Evolutionary conservation across 2,329 filamentous ascomycete species (phyloP), one percentile per base, ranked within the genome.

Genomic region (Cadophora sp.): DNA sequence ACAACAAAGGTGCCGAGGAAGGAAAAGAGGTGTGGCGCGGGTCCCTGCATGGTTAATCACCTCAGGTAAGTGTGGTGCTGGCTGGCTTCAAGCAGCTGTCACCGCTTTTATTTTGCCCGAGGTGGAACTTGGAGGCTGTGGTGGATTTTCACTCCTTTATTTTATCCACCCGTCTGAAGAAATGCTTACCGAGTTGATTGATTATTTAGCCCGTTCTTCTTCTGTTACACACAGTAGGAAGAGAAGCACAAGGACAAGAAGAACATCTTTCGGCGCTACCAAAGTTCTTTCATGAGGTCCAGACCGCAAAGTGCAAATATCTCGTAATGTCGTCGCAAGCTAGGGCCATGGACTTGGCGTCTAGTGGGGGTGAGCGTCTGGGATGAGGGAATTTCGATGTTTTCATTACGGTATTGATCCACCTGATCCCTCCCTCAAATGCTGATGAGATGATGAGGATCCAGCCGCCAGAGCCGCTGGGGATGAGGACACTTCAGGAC

Each of bases 241-340:
- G 4, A 6, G 20, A 13, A 58, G 36, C 36, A 58, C n/a, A 39
- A 13, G 11, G 4, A 43, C 11, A 41, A 56, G 4, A 7, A 14
- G 36, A 11, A n/a, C 24, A 18, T 22, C 33, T 27, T n/a, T 58
- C 55, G 55, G 55, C 55, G 55, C 43, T 58, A 58, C n/a, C n/a
- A 58, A 41, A 9, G 22, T 22, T 58, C n/a, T 22, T 24, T 43
- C 5, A 24, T 5, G n/a, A 43, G 20, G 55, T 36, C 55, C 36
- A 43, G 55, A 58, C 55, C 55, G 36, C 55, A 58, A 58, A 58
- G 55, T 58, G 55, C 55, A 58, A 58, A 41, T 58, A 58, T 58
- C 33, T 58, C 55, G 55, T 58, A 58, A 58, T 58, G 55, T 58
- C 36, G 33, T 41, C 55, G 36, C 55, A 24, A 58, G 55, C 36